Percentiles rank a stretch among this genome's conserved stretches.
These are phyloP conservation scores for Candida freyschussii DNA, from an alignment of 1,139 yeast genomes.

Conservation along the genomic window DNA sequence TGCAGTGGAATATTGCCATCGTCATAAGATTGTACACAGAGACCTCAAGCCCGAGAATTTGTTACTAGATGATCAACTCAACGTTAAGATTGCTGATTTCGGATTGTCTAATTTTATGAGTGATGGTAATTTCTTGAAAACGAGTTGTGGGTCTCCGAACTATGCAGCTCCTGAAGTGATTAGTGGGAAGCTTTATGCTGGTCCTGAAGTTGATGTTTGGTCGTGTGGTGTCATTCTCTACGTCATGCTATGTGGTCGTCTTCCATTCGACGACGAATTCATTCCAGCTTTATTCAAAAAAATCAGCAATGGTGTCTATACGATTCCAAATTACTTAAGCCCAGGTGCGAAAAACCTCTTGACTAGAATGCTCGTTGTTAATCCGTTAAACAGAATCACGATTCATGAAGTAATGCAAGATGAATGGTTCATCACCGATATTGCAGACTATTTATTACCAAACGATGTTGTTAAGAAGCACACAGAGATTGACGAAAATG, in stretches of 20 bases:
- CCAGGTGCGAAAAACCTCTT: conserved; percentile 83
- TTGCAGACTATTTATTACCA: conserved; percentile 80
- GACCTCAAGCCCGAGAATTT: conserved; percentile 95
- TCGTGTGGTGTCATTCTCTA: conserved; percentile 94
- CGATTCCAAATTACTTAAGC: conserved; percentile 84
- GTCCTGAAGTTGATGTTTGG: conserved; percentile 99
- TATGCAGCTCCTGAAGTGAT: conserved; percentile 99
- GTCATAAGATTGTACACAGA: conserved; percentile 95
- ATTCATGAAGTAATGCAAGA: conserved; percentile 93
- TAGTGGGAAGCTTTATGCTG: conserved; percentile 93
- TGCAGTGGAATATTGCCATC: conserved; percentile 96
- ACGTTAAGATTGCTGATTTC: conserved; percentile 95
- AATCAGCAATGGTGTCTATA: conserved; percentile 91
- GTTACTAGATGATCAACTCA: conserved; percentile 81
- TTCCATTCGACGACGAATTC: conserved; percentile 97
- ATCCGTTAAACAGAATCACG: conserved; percentile 92
- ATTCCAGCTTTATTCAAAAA: conserved; percentile 95
- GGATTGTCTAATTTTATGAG: conserved; percentile 97
- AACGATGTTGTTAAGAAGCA: conserved; percentile 43
- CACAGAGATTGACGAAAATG: conserved; percentile 63
- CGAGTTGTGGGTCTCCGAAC: conserved; percentile 96
- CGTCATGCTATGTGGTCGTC: conserved; percentile 94
- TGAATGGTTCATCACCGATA: conserved; percentile 86
- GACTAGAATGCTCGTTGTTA: conserved; percentile 92
- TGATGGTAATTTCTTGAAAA: conserved; percentile 92